These are phyloP conservation scores for Rosa rugosa DNA, from an alignment of 306 rosid species.

Conservation along the genomic window DNA sequence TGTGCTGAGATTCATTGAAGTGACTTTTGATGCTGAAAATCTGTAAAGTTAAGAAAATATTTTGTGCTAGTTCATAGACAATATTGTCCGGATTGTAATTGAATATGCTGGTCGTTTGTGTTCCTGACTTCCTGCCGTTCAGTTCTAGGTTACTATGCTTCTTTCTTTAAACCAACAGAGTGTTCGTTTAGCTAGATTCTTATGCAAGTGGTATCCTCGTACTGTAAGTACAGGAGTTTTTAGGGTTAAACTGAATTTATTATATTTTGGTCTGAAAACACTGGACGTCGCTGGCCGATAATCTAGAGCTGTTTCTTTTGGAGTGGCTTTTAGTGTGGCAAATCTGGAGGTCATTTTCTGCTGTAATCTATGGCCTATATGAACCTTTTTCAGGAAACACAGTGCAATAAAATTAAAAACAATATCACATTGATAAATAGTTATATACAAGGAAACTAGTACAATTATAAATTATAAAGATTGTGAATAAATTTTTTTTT, in stretches of 20 bases:
- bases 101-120: too few species aligned
- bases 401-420: not conserved
- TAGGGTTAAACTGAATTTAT: too few species aligned
- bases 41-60: too few species aligned
- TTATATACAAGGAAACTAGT: constrained; percentile 4
- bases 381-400: not conserved
- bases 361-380: not conserved
- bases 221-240: too few species aligned
- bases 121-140: too few species aligned
- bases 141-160: too few species aligned
- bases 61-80: too few species aligned
- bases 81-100: too few species aligned
- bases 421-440: constrained; percentile 8
- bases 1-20: not conserved
- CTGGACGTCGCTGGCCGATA: not conserved
- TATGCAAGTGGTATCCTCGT: too few species aligned
- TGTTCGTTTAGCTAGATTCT: too few species aligned
- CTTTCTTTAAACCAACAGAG: too few species aligned
- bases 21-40: not conserved
- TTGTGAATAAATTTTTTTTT: not conserved
- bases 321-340: not conserved
- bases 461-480: not conserved
- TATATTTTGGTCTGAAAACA: not conserved
- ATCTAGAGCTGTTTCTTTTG: too few species aligned
- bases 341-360: not conserved